These are phyloP conservation scores for Cystofilobasidium capitatum DNA, from an alignment of 768 basidiomycete species.

Conservation along the genomic window DNA sequence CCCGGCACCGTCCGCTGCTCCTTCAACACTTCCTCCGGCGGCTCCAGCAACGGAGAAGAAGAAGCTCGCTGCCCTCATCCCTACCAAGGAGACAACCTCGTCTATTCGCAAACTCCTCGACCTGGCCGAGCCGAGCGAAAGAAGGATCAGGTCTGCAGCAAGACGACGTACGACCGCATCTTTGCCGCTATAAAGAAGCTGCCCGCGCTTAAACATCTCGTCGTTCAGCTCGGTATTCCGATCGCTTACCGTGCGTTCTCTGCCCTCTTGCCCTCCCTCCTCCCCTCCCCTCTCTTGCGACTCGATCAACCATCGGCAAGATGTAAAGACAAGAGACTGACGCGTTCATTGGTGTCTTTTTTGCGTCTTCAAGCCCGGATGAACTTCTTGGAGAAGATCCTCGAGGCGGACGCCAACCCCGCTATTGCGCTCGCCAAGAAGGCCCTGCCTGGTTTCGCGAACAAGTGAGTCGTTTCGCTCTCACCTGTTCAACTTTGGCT, in stretches of 20 bases:
- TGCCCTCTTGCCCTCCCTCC: neutral
- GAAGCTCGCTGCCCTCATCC: neutral
- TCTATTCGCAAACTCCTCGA: constrained; percentile 53
- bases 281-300: neutral
- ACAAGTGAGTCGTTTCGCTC: constrained; percentile 32
- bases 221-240: constrained; percentile 62
- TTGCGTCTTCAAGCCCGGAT: constrained; percentile 44
- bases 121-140: constrained; percentile 72
- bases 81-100: constrained; percentile 8
- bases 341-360: too few species aligned
- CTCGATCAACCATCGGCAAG: neutral
- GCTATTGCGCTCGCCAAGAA: constrained; percentile 60
- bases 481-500: too few species aligned
- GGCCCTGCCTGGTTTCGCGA: constrained; percentile 51
- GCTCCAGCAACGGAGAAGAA: neutral
- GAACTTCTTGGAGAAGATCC: constrained; percentile 65
- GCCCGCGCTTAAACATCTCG: constrained; percentile 69
- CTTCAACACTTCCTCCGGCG: neutral
- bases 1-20: too few species aligned
- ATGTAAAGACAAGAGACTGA: neutral
- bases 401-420: constrained; percentile 78
- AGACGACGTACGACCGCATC: constrained; percentile 58
- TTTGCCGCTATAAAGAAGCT: constrained; percentile 56
- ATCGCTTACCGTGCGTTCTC: constrained; percentile 22
- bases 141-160: constrained; percentile 69